Evolutionary conservation across 2,329 filamentous ascomycete genomes (phyloP), one percentile per base, ranked within the genome.

Genomic region (Endocalyx cinctus): DNA sequence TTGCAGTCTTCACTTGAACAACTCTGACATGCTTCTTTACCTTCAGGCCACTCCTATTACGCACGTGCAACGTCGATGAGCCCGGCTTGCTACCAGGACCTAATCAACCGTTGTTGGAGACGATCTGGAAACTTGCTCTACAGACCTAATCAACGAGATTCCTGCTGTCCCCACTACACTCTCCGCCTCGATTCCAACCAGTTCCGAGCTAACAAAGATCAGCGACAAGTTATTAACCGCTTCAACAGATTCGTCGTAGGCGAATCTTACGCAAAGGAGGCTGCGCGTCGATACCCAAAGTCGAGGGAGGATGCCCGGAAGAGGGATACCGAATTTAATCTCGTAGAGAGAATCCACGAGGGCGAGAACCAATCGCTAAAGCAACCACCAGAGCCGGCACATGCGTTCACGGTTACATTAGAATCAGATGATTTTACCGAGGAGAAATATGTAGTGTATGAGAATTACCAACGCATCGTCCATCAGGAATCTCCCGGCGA

Each of bases 161-260:
- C 87, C 41, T 98, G 92, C 53, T 98, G 92, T 58, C 88, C 89
- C 27, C 88, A 96, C 54, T 97, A 90, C 57, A 88, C 84, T 1
- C 80, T 92, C 34, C 78, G 84, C 29, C 67, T 89, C 14, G 82
- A 87, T 48, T 77, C 78, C 16, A 58, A 66, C 29, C 63, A 69
- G 25, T 85, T 84, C 60, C 79, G 74, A 45, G 68, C 84, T 5
- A 72, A 76, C 17, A 79, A 76, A 55, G 80, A 87, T 49, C 87
- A 92, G 51, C 71, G 86, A 23, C 82, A 88, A 53, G 71, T 82
- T 2, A 59, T 87, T 46, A 87, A 90, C 57, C 75, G 82, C 27
- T 90, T 89, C 70, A 85, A 86, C 53, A 77, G 68, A 41, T 74
- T 75, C 58, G 69, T 90, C 23, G 63, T 83, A 15, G 86, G 86